These are phyloP conservation scores for Perkinsus marinus DNA, from an alignment of 169 alveolate species.

Conservation along the genomic window DNA sequence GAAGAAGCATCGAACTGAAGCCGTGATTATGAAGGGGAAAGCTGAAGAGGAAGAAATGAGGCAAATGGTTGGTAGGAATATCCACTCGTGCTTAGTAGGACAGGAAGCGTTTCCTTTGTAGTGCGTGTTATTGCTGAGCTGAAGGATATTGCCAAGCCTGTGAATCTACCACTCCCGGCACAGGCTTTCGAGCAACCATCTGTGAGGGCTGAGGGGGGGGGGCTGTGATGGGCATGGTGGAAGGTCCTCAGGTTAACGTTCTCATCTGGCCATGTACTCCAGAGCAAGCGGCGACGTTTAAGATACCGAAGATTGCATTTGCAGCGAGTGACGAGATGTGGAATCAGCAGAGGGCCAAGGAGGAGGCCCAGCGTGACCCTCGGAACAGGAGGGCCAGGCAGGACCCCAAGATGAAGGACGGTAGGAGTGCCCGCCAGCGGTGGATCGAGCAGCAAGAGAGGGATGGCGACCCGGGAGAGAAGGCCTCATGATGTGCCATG, in stretches of 20 bases:
- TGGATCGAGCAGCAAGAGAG: neutral
- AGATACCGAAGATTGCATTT: neutral
- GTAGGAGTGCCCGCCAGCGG: neutral
- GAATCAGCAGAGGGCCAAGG: neutral
- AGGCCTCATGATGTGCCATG: neutral
- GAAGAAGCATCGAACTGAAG: conserved; percentile 8
- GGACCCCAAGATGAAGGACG: neutral
- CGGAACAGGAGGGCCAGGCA: neutral
- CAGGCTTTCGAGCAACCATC: neutral
- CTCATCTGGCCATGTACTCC: conserved; percentile 15
- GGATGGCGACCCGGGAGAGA: neutral
- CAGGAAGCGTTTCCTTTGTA: conserved; percentile 1
- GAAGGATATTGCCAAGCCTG: conserved; percentile 10
- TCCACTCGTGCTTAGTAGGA: neutral
- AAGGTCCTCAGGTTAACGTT: neutral
- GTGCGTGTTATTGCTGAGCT: conserved; percentile 6
- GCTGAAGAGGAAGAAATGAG: neutral
- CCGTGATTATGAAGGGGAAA: neutral
- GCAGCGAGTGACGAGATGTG: neutral
- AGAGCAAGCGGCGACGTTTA: conserved; percentile 3
- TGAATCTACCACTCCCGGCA: conserved; percentile 5
- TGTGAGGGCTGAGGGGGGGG: neutral
- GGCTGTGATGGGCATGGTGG: neutral
- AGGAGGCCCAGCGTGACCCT: neutral
- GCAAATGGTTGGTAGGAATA: neutral